These are phyloP conservation scores for Liquidambar formosana DNA, from an alignment of 164 flowering plant genomes.

Conservation along the genomic window DNA sequence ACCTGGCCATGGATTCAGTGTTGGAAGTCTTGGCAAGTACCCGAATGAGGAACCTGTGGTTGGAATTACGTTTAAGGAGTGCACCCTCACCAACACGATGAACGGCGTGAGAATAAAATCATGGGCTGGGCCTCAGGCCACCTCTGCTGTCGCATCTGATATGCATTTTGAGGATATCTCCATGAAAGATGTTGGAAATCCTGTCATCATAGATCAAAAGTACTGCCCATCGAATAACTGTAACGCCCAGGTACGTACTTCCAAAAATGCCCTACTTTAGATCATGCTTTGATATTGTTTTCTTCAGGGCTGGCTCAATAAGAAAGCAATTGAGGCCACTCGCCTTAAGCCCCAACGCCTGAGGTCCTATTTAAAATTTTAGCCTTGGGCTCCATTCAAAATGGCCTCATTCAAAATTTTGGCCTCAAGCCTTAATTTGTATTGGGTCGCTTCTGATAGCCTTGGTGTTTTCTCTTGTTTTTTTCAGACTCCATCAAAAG, in stretches of 20 bases:
- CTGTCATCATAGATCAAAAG: slow-evolving; percentile 54
- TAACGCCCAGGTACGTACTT: slow-evolving; percentile 21
- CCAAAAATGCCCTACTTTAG: no score
- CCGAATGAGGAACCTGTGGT: slow-evolving; percentile 29
- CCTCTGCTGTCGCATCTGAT: slow-evolving; percentile 22
- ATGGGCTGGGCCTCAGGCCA: slow-evolving; percentile 33
- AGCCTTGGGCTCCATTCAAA: no score
- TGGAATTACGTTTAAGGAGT: slow-evolving; percentile 37
- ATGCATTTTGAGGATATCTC: slow-evolving; percentile 41
- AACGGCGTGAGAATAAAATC: slow-evolving; percentile 60
- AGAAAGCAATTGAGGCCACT: no score
- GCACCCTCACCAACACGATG: slow-evolving; percentile 36
- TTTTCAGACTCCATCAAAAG: neutral
- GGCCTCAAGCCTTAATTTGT: no score
- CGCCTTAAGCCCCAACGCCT: no score
- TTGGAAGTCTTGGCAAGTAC: slow-evolving; percentile 63
- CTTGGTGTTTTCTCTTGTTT: neutral
- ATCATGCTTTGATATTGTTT: no score
- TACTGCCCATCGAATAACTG: slow-evolving; percentile 54
- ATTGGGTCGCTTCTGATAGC: no score
- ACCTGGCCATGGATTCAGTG: slow-evolving; percentile 62
- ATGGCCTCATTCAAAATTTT: no score
- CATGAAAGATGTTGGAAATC: slow-evolving; percentile 45
- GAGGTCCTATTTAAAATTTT: no score
- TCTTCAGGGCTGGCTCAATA: no score